Evolutionary conservation across 163 green algal genomes (phyloP).

Genomic region (Volvox carteri): DNA sequence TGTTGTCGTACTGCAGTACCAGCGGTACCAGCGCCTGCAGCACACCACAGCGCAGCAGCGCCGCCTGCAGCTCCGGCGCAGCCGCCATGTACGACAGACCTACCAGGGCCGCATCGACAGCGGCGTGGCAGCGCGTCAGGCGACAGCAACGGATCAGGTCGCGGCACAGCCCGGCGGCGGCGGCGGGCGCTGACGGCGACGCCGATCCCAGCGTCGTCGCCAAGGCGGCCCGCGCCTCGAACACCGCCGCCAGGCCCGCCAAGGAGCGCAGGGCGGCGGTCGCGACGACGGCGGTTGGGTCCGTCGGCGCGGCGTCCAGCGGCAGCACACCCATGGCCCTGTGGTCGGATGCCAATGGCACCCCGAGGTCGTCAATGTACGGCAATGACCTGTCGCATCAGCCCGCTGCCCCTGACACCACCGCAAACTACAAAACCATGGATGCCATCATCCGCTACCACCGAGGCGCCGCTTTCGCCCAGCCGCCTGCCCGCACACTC

Average conservation of each 20-base stretch:
- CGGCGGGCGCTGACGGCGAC: slow-evolving; percentile 5
- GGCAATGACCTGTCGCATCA: too few relatives aligned
- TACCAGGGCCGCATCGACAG: slow-evolving; percentile 86
- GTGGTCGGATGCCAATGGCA: too few relatives aligned
- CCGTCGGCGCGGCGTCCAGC: slow-evolving; percentile 64
- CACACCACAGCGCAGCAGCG: slow-evolving; percentile 72
- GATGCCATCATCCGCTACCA: too few relatives aligned
- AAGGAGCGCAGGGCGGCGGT: slow-evolving; percentile 81
- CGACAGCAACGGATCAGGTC: slow-evolving; percentile 65
- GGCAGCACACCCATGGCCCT: slow-evolving; percentile 72
- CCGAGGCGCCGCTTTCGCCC: too few relatives aligned
- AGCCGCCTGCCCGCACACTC: too few relatives aligned
- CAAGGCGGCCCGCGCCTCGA: slow-evolving; percentile 68
- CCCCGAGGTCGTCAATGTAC: too few relatives aligned
- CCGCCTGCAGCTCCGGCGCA: slow-evolving; percentile 66
- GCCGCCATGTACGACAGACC: slow-evolving; percentile 76
- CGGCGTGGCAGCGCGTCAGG: slow-evolving; percentile 53
- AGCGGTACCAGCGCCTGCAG: slow-evolving; percentile 82
- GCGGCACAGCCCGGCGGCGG: slow-evolving; percentile 59
- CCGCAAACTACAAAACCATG: too few relatives aligned
- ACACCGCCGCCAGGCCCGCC: slow-evolving; percentile 81
- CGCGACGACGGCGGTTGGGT: slow-evolving; percentile 72
- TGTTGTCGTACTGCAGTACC: slow-evolving; percentile 84
- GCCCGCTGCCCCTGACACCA: too few relatives aligned
- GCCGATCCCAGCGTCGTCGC: background rate